Base-by-base conservation (phyloP, 495 filamentous ascomycete species). In the Thermothielavioides terrestris region DNA sequence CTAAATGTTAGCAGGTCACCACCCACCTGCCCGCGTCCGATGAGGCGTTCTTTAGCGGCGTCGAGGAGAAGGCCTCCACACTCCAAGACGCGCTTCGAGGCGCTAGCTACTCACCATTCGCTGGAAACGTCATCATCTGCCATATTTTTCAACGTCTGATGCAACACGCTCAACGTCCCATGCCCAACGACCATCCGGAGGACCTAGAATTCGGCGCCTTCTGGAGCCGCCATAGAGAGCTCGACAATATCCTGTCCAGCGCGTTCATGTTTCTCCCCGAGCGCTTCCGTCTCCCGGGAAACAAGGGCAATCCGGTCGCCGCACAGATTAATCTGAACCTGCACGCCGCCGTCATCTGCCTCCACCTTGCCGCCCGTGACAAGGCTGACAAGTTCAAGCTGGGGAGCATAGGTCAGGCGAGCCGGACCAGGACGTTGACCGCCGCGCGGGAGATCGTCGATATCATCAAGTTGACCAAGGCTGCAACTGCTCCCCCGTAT, bases 241-340 rank as follows among this genome's bases (percentile, higher is more conserved):
- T 76, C 32, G 71, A 76, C 56, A 73, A 69, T 17, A 62, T 50
- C 1, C 59, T 76, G 1, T 69, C 68, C 6, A 70, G 59, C 46
- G 59, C 63, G 2, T 76, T 76, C 50, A 72, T 76, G 68, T 72
- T 64, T 46, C 50, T 76, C 5, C 72, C 71, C 4, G 67, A 68
- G 34, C 57, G 52, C 12, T 67, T 71, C 34, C 57, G 70, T 10
- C 49, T 74, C 4, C 68, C 70, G 1, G 53, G 48, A 12, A 63
- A 71, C 45, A 54, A 64, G 26, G 57, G 53, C 7, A 60, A 76
- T n/a, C 42, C 57, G 2, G 38, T 62, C 11, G 71, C 71, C 12
- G 57, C 73, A 6, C 66, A 71, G 40, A 64, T 63, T 10, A 74
- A 74, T 38, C 52, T 74, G 26, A 74, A 71, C 37, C 49, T 74